phyloP scores from a whole-genome alignment of 345 rosid species.

The Nephelium lappaceum region DNA sequence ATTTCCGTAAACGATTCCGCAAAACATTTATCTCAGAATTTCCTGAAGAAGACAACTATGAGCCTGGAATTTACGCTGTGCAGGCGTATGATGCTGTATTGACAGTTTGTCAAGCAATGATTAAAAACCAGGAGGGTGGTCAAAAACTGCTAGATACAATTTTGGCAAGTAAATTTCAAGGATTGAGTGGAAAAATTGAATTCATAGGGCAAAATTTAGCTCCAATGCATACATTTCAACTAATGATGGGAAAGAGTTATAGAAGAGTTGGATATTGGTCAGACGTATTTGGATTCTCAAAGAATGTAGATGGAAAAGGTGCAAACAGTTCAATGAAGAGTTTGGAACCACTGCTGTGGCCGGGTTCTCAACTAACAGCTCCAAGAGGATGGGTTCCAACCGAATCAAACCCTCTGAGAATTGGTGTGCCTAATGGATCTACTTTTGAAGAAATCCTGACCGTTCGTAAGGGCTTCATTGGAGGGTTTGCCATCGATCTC shows the following conservation, averaged over 20 bases:
- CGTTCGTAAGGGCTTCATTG: background rate
- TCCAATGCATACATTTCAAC: conserved; percentile 2
- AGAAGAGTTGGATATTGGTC: conserved; percentile 25
- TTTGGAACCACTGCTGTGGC: background rate
- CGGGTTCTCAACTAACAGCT: background rate
- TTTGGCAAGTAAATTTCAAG: conserved; percentile 7
- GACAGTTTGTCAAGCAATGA: conserved; percentile 21
- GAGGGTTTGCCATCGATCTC: conserved; percentile 23
- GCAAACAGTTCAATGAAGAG: background rate
- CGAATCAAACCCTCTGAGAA: background rate
- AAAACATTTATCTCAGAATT: conserved; percentile 12
- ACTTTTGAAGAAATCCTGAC: background rate
- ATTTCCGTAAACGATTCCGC: conserved; percentile 19
- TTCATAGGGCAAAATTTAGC: conserved; percentile 12
- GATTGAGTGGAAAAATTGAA: conserved; percentile 17
- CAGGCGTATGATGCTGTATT: conserved; percentile 31
- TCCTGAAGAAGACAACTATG: conserved; percentile 23
- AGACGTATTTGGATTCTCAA: background rate
- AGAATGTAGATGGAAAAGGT: background rate
- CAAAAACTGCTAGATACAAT: background rate
- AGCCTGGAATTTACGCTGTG: conserved; percentile 28
- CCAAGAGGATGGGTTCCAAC: conserved; percentile 8
- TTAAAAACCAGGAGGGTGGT: background rate
- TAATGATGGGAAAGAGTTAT: conserved; percentile 29
- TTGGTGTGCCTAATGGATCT: background rate